Evolutionary conservation across 176 grass and related monocot species (phyloP).

Genomic region (Tuctoria greenei): DNA sequence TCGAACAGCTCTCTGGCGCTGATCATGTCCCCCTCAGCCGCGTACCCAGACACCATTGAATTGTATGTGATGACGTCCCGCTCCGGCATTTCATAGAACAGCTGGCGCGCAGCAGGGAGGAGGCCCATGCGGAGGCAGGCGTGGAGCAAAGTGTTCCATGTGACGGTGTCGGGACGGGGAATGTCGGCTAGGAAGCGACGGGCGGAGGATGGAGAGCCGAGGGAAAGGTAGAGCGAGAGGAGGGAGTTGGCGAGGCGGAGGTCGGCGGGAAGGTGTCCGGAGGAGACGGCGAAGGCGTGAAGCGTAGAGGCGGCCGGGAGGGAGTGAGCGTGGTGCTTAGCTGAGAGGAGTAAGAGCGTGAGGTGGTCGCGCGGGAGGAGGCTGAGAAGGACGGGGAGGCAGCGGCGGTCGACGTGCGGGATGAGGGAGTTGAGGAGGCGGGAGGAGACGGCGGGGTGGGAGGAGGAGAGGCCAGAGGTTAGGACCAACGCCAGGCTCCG

Average conservation of each 20-base stretch:
- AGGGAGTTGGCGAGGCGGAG: conserved; percentile 52
- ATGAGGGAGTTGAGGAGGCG: conserved; percentile 54
- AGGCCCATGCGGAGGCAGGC: conserved; percentile 34
- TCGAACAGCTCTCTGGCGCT: conserved; percentile 44
- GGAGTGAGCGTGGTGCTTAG: conserved; percentile 13
- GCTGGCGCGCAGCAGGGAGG: conserved; percentile 38
- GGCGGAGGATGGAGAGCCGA: conserved; percentile 33
- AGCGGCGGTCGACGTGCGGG: conserved; percentile 30
- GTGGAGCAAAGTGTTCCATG: conserved; percentile 66
- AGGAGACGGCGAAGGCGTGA: conserved; percentile 46
- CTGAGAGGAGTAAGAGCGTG: conserved; percentile 48
- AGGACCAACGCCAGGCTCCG: conserved; percentile 41
- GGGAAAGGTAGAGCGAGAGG: conserved; percentile 38
- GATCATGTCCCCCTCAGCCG: conserved; percentile 33
- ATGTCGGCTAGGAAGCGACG: conserved; percentile 54
- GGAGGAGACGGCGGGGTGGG: conserved; percentile 33
- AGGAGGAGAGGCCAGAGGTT: conserved; percentile 37
- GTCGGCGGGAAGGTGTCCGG: conserved; percentile 41
- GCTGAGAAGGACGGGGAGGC: conserved; percentile 37
- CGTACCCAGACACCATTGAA: conserved; percentile 50
- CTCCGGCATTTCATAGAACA: conserved; percentile 59
- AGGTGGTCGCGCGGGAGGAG: conserved; percentile 46
- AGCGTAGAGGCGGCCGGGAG: conserved; percentile 34
- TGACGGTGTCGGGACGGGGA: conserved; percentile 49
- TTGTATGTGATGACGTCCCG: conserved; percentile 55